Base-by-base conservation (phyloP, 352 stramenopile species). In the Nothophytophthora sp. region DNA sequence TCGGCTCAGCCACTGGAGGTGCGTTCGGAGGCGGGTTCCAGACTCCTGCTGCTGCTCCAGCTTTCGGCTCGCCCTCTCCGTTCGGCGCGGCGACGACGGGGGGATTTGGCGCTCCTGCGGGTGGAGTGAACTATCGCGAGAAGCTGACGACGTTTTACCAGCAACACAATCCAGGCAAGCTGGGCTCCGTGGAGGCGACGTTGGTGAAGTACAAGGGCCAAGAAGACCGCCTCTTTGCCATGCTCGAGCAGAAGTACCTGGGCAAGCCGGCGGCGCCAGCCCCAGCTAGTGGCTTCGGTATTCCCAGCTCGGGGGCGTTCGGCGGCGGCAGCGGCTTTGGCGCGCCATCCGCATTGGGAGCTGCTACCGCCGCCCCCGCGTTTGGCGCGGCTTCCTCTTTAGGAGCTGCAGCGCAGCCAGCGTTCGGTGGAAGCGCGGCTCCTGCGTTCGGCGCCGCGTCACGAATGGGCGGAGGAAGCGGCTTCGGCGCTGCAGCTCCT, bases 191-290 rank as follows among this genome's bases (percentile, higher is more conserved):
- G 29, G 78, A 89, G 42, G 46, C 73, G 8, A 89, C 79, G 4
- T 50, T 91, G 43, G 74, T 76, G 46, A 89, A 90, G 55, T 91
- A 91, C 57, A 81, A 81, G 55, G 81, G 81, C 9, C 68, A 82
- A 4, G 81, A 91, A 60, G 66, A 73, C 25, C 73, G 67, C 36
- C 53, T 91, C 12, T 91, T 91, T 55, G 55, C 61, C 11, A 88
- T 88, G 76, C 63, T 91, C 10, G 78, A 91, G 49, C 76, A 87
- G 34, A 91, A 91, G 58, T 91, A 91, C 37, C 8, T 88, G 9
- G 73, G 78, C 27, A 72, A 72, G 24, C 38, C 47, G 8, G 44
- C 66, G 10, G 43, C 55, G 25, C 33, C 39, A n/a, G 23, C 50
- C 5, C 41, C 55, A n/a, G 29, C 60, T 38, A 56, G 56, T 30